Percentiles rank a stretch among this genome's conserved stretches.
These are phyloP conservation scores for Pulicaria dysenterica DNA, from an alignment of 129 eudicot species.

Conservation along the genomic window DNA sequence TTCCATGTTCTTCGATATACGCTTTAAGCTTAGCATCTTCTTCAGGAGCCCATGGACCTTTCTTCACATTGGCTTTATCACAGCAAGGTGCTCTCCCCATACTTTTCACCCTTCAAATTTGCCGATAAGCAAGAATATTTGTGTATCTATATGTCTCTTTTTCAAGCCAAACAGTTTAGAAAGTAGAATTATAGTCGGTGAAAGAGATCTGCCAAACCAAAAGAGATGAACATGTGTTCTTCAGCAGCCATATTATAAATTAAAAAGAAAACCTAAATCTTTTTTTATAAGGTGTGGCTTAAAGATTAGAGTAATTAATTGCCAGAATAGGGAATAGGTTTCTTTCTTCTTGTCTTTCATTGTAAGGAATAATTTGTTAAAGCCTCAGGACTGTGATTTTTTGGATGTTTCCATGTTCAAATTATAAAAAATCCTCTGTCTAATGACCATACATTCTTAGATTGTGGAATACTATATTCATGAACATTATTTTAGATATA, in stretches of 20 bases:
- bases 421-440: constrained; percentile 3
- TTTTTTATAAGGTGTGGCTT: constrained; percentile 36
- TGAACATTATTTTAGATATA: constrained; percentile 31
- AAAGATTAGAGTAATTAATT: constrained; percentile 46
- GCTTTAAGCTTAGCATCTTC: constrained; percentile 66
- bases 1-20: constrained; percentile 57
- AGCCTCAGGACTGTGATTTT: constrained; percentile 33
- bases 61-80: constrained; percentile 70
- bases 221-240: constrained; percentile 54
- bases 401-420: constrained; percentile 36
- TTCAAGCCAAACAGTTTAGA: constrained; percentile 19
- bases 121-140: constrained; percentile 7
- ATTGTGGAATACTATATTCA: constrained; percentile 14
- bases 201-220: constrained; percentile 35
- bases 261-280: constrained; percentile 12
- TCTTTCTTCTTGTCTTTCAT: constrained; percentile 83
- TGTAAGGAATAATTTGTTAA: constrained; percentile 50
- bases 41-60: constrained; percentile 82
- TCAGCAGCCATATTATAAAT: constrained; percentile 44
- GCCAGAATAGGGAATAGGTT: constrained; percentile 49
- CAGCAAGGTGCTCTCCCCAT: constrained; percentile 85
- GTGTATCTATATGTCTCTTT: constrained; percentile 9
- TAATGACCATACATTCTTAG: constrained; percentile 27
- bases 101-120: constrained; percentile 10
- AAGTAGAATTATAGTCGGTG: constrained; percentile 41